Conservation (phyloP, 2,329 filamentous ascomycete genomes). For the Aureobasidium uvarum region DNA sequence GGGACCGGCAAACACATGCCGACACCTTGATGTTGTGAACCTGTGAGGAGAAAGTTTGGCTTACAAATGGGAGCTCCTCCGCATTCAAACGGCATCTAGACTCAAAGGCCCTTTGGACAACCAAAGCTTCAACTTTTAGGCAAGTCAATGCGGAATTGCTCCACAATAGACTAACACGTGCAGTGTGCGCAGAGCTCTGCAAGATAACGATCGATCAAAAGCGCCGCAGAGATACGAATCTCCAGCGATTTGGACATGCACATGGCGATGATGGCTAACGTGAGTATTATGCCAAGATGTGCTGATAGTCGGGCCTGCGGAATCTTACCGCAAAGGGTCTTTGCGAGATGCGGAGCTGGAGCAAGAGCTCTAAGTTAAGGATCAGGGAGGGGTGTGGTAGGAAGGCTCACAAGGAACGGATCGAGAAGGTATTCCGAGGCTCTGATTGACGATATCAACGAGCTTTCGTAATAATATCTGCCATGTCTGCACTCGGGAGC, state of each 20-base stretch:
- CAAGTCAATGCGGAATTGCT: slow-evolving; percentile 16
- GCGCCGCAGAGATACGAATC: neutral
- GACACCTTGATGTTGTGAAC: slow-evolving; percentile 20
- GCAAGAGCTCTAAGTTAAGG: neutral
- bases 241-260: neutral
- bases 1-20: neutral
- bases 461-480: slow-evolving; percentile 3
- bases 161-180: neutral
- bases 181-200: neutral
- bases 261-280: neutral
- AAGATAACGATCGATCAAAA: neutral
- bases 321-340: neutral
- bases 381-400: neutral
- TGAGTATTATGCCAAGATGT: neutral
- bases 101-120: neutral
- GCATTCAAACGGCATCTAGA: slow-evolving; percentile 1
- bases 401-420: neutral
- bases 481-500: slow-evolving; percentile 1
- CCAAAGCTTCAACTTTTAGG: neutral
- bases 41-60: slow-evolving; percentile 13
- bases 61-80: slow-evolving; percentile 23
- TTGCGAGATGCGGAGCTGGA: slow-evolving; percentile 9
- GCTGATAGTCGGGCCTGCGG: slow-evolving; percentile 1
- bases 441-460: neutral
- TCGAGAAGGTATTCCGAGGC: slow-evolving; percentile 1